These are phyloP conservation scores for Silene vulgaris DNA, from an alignment of 179 eudicot genomes.

Conservation along the genomic window DNA sequence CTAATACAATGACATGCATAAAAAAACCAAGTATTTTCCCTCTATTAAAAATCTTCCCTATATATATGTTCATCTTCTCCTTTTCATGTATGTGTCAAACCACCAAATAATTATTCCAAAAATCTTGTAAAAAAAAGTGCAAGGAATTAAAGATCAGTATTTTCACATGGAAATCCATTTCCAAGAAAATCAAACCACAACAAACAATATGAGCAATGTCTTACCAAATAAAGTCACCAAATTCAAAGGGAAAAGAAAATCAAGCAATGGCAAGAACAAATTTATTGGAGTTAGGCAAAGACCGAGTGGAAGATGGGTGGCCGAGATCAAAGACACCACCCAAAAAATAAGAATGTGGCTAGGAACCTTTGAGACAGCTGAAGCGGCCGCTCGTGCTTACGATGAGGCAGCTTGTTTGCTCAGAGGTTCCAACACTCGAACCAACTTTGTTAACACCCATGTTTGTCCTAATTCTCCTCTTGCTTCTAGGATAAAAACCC, in stretches of 20 bases:
- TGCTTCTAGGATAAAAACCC: conserved; percentile 62
- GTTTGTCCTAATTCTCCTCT: conserved; percentile 64
- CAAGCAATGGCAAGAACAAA: conserved; percentile 33
- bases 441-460: conserved; percentile 48
- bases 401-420: conserved; percentile 82
- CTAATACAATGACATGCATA: conserved; percentile 20
- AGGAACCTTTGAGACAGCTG: conserved; percentile 75
- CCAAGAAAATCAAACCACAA: conserved; percentile 32
- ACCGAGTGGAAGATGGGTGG: conserved; percentile 83
- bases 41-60: conserved; percentile 11
- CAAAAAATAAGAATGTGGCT: conserved; percentile 82
- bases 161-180: conserved; percentile 49
- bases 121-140: neutral
- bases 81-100: conserved; percentile 12
- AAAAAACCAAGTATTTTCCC: neutral
- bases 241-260: conserved; percentile 35
- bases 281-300: conserved; percentile 82
- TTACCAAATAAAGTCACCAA: conserved; percentile 33
- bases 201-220: neutral
- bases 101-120: neutral
- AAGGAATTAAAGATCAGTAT: neutral
- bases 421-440: conserved; percentile 69
- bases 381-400: conserved; percentile 75
- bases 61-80: neutral
- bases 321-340: conserved; percentile 75